A percentile compares a stretch with the other conserved stretches of the same genome.
Conservation (phyloP, 106 monocot species). For the Acorus calamus region DNA sequence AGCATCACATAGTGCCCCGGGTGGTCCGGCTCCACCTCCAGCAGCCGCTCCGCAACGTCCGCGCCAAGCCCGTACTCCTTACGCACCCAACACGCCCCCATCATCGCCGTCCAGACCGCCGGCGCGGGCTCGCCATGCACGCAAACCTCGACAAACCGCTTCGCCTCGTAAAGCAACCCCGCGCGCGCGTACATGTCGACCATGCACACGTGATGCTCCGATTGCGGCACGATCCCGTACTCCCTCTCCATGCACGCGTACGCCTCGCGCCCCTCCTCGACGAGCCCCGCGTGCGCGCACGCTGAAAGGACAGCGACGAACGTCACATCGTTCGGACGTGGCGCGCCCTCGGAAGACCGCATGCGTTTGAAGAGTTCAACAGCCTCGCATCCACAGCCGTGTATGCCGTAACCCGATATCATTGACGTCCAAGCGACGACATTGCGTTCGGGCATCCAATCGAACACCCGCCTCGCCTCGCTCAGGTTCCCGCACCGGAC, state of each 20-base stretch:
- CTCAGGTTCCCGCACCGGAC: conserved; percentile 36
- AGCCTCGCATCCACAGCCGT: conserved; percentile 34
- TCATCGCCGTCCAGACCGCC: conserved; percentile 48
- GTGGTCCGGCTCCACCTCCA: conserved; percentile 36
- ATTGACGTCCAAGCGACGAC: conserved; percentile 52
- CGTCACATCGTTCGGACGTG: conserved; percentile 36
- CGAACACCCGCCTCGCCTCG: conserved; percentile 38
- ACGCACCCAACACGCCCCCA: conserved; percentile 55
- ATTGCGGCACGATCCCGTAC: conserved; percentile 28
- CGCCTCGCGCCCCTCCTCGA: conserved; percentile 23
- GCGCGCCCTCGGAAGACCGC: conserved; percentile 10
- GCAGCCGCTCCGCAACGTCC: conserved; percentile 28
- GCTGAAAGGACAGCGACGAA: conserved; percentile 46
- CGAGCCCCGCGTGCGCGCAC: conserved; percentile 52
- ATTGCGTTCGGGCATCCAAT: conserved; percentile 23
- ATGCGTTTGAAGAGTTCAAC: conserved; percentile 34
- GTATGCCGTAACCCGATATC: conserved; percentile 51
- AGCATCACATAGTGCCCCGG: conserved; percentile 47
- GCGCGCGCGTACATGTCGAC: conserved; percentile 58
- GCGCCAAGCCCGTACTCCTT: conserved; percentile 36
- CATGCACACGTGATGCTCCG: conserved; percentile 53
- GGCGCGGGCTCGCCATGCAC: conserved; percentile 29
- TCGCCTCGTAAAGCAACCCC: conserved; percentile 32
- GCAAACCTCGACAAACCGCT: conserved; percentile 18
- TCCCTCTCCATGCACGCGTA: conserved; percentile 34